phyloP scores from a whole-genome alignment of 2,329 filamentous ascomycete species.

The Trichoderma sp. region DNA sequence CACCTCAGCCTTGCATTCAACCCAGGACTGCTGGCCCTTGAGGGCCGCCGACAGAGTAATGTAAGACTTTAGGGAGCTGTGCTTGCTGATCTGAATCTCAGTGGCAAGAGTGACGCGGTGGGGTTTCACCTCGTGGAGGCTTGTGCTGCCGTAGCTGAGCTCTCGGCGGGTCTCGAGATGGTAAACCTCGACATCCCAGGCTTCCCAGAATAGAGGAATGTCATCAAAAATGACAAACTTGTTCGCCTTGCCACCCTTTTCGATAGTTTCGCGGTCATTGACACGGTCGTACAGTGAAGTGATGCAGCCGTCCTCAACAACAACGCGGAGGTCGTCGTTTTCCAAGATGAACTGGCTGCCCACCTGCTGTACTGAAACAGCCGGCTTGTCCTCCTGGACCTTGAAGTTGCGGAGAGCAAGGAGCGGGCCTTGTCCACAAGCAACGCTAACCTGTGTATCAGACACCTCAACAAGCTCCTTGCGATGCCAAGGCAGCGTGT shows the following conservation, averaged over 20 bases:
- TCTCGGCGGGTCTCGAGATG: slow-evolving; percentile 86
- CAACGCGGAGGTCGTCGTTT: slow-evolving; percentile 74
- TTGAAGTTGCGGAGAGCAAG: slow-evolving; percentile 55
- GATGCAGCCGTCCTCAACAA: slow-evolving; percentile 74
- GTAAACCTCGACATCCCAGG: slow-evolving; percentile 97
- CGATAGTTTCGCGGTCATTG: slow-evolving; percentile 75
- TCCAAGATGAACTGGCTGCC: slow-evolving; percentile 70
- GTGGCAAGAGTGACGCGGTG: slow-evolving; percentile 82
- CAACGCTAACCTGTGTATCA: slow-evolving; percentile 53
- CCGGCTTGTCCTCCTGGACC: slow-evolving; percentile 43
- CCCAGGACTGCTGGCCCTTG: slow-evolving; percentile 59
- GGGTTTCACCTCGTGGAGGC: slow-evolving; percentile 68
- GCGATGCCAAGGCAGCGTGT: slow-evolving; percentile 85
- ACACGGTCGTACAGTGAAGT: slow-evolving; percentile 79
- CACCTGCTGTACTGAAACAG: slow-evolving; percentile 54
- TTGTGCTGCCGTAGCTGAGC: slow-evolving; percentile 66
- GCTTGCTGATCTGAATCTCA: slow-evolving; percentile 81
- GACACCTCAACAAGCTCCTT: slow-evolving; percentile 70
- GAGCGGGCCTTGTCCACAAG: slow-evolving; percentile 57
- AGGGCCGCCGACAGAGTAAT: slow-evolving; percentile 75
- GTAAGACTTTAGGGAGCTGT: slow-evolving; percentile 83
- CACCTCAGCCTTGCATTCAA: slow-evolving; percentile 83
- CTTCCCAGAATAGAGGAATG: slow-evolving; percentile 96
- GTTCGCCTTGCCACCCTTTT: slow-evolving; percentile 74
- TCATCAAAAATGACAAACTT: slow-evolving; percentile 96